Base-by-base conservation (phyloP, 78 protist species). In the Planoprotostelium fungivorum region DNA sequence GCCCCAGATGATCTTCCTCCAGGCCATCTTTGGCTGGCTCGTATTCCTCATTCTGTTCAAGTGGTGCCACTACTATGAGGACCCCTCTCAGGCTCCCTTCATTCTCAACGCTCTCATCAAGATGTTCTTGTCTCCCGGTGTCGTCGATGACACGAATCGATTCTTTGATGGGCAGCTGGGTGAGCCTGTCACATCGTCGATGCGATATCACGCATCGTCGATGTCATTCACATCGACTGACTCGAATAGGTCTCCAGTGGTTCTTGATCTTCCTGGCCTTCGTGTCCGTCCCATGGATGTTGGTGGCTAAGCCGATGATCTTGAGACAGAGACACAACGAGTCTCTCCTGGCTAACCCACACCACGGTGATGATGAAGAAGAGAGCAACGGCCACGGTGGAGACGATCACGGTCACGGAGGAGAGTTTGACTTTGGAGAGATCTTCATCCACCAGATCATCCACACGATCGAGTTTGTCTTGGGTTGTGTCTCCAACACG, bases 391-490 rank as follows among this genome's bases (percentile, higher is more conserved):
- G 88, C 35, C 92, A 92, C 63, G 87, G 63, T 83, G 63, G 83
- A 37, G 93, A 90, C 86, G 95, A 86, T 31, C 94, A 89, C 83
- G 94, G 90, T 35, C 89, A 94, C 31, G 96, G 91, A n/a, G 95
- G 89, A 0, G 94, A 96, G 73, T 96, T 94, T 89, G 97, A 94
- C 38, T 95, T 97, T n/a, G 95, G 97, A 34, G 99, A 98, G 63
- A 90, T 96, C 0, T 90, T 94, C 84, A 88, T 94, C 36, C 92
- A 99, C 91, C 96, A 97, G 93, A 63, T 94, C 84, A 99, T 99
- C 90, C 99, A 99, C 95, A 98, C 99, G 35, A 99, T 99, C 87
- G 99, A 99, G 94, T 99, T 93, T 73, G 96, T 97, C n/a, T 96
- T 99, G 38, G 99, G 99, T n/a, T 92, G 96, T 37, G 92, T 99